Evolutionary conservation across 805 yeast species (phyloP), one percentile per base, ranked within the genome.

Genomic region (Yarrowia sp.): DNA sequence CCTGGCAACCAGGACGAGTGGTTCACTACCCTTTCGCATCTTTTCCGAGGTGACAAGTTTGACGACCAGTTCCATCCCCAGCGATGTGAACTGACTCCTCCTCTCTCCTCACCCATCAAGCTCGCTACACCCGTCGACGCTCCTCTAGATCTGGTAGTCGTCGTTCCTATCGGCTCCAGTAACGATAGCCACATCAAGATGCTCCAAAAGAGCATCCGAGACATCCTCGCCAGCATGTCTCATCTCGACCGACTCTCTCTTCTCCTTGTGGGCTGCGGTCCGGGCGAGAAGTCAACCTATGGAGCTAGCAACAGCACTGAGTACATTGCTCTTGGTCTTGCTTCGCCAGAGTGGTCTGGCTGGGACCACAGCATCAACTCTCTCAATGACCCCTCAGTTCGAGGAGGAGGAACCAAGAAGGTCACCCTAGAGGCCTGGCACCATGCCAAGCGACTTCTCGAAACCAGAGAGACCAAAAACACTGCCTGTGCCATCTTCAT

Each of bases 341-440:
- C 64, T 7, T 42, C 50, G 3, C 64, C 64, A 7, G 50, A 58
- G 13, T 58, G 64, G 64, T 17, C 64, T 4, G 64, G 64, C 9
- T 58, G 64, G 64, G 50, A 43, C 19, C 64, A 58, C 33, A 58
- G 46, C 39, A 58, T 58, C 50, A 19, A 17, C 39, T 58, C 64
- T 17, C 40, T 58, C 30, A 43, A 33, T 14, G 64, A 58, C 33
- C 40, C 64, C 15, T 13, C 64, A 6, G 64, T 58, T 3, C 49
- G 64, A 17, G 64, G 64, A 42, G 50, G 64, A 3, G 64, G 64
- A n/a, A 42, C 38, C 33, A 58, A 58, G 15, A 58, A 58, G 44
- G 64, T 58, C 20, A 58, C 50, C 33, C 44, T 42, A 8, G 64
- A 58, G 39, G 64, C 64, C 19, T 58, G 64, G 64, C 30, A 50